Percentiles rank a stretch among this genome's conserved stretches.
phyloP scores from a whole-genome alignment of 805 yeast genomes.

The Trichomonascus vanleenenianus region DNA sequence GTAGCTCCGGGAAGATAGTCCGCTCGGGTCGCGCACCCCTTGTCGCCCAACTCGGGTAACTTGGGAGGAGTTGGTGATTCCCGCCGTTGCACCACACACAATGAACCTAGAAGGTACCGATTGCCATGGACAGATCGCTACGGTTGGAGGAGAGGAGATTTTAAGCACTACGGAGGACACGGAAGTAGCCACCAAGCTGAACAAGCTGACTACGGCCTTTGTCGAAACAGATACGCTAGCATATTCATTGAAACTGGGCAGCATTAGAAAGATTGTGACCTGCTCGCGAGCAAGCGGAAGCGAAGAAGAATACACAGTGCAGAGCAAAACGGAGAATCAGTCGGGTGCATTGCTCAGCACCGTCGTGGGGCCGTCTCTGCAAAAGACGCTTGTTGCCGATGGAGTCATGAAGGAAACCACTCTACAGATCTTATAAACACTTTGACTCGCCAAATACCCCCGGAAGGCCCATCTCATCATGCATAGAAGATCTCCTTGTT shows the following conservation, averaged over 20 bases:
- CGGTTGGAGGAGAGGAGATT: constrained; percentile 15
- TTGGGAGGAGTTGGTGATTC: no score
- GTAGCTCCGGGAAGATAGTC: no score
- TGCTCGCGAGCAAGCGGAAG: neutral
- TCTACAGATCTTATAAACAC: neutral
- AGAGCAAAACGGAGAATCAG: constrained; percentile 9
- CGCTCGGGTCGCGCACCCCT: no score
- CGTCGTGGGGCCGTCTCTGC: constrained; percentile 6
- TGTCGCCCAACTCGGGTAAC: no score
- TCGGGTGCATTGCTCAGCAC: constrained; percentile 9
- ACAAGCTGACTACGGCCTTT: constrained; percentile 12
- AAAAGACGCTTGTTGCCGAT: constrained; percentile 11
- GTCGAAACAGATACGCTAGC: constrained; percentile 13
- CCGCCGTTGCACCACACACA: neutral
- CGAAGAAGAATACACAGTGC: constrained; percentile 7
- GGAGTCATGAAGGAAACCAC: constrained; percentile 10
- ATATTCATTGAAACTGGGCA: constrained; percentile 15
- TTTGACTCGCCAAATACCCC: no score
- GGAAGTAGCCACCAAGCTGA: constrained; percentile 2
- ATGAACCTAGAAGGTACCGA: neutral
- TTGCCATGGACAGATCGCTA: constrained; percentile 14
- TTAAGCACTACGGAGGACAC: constrained; percentile 4
- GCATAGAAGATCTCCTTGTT: constrained; percentile 12
- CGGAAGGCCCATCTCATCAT: neutral
- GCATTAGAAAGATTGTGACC: constrained; percentile 11